Evolutionary conservation across 352 stramenopile genomes (phyloP).

Genomic region (Pythium pyrilobum): DNA sequence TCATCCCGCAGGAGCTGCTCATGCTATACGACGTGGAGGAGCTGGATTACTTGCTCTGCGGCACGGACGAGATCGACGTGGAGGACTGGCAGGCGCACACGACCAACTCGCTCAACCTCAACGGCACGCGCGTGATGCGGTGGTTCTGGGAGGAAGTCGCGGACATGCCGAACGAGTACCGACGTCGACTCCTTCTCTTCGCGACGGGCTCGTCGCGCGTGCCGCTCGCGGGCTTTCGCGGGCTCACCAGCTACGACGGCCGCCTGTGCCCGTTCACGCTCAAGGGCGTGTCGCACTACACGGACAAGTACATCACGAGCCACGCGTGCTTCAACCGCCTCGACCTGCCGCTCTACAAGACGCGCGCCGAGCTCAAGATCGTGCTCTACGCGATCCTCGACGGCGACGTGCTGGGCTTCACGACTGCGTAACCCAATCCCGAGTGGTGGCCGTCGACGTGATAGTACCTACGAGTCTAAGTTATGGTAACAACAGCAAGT

Average conservation of each 20-base stretch:
- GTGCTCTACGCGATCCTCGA: constrained; percentile 24
- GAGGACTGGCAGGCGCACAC: constrained; percentile 93
- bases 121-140: constrained; percentile 25
- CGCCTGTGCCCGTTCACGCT: constrained; percentile 63
- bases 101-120: constrained; percentile 34
- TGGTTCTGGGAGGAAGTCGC: constrained; percentile 97
- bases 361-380: constrained; percentile 43
- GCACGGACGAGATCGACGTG: constrained; percentile 93
- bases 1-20: constrained; percentile 91
- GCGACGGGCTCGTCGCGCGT: constrained; percentile 71
- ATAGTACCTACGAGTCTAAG: too few species aligned
- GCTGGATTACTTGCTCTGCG: constrained; percentile 95
- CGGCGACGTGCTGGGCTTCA: constrained; percentile 24
- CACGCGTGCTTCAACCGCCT: constrained; percentile 39
- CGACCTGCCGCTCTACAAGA: constrained; percentile 86
- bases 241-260: constrained; percentile 72
- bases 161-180: constrained; percentile 72
- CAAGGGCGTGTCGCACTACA: constrained; percentile 34
- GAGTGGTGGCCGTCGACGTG: too few species aligned
- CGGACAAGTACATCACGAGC: constrained; percentile 5
- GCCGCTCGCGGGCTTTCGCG: constrained; percentile 56
- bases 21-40: constrained; percentile 96
- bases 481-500: too few species aligned
- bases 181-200: constrained; percentile 65
- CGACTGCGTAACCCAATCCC: constrained; percentile 1